Evolutionary conservation across 2,329 filamentous ascomycete species (phyloP).

Genomic region (Teratosphaeria destructans): DNA sequence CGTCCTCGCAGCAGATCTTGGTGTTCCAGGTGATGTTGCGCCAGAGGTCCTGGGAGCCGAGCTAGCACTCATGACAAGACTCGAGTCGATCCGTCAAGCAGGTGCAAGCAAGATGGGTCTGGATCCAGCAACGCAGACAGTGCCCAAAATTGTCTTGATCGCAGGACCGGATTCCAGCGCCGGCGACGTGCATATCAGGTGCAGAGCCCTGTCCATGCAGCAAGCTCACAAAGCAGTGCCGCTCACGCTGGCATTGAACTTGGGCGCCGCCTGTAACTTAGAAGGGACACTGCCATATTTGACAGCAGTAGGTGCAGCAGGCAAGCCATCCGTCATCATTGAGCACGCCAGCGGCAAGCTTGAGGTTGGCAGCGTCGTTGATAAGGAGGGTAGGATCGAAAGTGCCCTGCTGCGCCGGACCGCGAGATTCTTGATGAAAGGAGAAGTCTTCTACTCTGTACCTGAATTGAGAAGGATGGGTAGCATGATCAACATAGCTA

Average conservation of each 20-base stretch:
- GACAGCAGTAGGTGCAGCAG: slow-evolving; percentile 9
- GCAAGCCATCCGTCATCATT: slow-evolving; percentile 14
- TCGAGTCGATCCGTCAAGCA: slow-evolving; percentile 49
- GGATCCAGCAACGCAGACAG: slow-evolving; percentile 35
- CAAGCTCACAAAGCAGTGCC: slow-evolving; percentile 36
- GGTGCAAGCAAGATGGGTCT: slow-evolving; percentile 55
- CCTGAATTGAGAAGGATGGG: not conserved
- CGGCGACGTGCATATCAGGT: slow-evolving; percentile 27
- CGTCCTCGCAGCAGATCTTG: slow-evolving; percentile 44
- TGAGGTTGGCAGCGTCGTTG: slow-evolving; percentile 18
- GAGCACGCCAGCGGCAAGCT: slow-evolving; percentile 20
- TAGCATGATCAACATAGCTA: not conserved
- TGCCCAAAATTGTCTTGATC: slow-evolving; percentile 55
- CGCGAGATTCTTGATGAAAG: slow-evolving; percentile 21
- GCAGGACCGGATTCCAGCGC: slow-evolving; percentile 16
- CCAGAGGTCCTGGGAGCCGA: slow-evolving; percentile 46
- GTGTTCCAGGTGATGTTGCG: slow-evolving; percentile 33
- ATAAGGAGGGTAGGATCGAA: slow-evolving; percentile 13
- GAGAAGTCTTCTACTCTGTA: slow-evolving; percentile 12
- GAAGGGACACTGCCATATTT: slow-evolving; percentile 16
- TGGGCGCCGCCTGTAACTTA: slow-evolving; percentile 30
- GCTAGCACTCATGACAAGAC: slow-evolving; percentile 35
- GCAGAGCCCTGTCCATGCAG: slow-evolving; percentile 34
- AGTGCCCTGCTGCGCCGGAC: slow-evolving; percentile 21
- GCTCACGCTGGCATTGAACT: slow-evolving; percentile 32